Evolutionary conservation across 2,329 filamentous ascomycete genomes (phyloP).

Genomic region (Stagonosporopsis rhizophila): DNA sequence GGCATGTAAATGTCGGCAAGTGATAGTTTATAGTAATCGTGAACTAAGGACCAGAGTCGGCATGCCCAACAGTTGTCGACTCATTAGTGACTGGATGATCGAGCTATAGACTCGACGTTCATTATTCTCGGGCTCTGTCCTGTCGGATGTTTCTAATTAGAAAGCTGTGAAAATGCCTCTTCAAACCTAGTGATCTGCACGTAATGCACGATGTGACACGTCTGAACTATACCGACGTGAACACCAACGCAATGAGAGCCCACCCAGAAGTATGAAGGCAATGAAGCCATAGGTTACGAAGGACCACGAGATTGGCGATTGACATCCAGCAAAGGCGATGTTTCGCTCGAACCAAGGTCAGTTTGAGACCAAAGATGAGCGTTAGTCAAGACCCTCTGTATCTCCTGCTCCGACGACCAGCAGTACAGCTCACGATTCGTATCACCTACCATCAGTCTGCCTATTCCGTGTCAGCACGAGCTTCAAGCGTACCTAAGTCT

Average conservation of each 20-base stretch:
- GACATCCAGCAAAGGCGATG: not conserved
- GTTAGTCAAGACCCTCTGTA: not conserved
- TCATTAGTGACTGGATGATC: not conserved
- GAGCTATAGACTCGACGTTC: not conserved
- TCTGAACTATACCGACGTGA: too few species aligned
- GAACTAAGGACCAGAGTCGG: not conserved
- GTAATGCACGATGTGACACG: too few species aligned
- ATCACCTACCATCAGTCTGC: not conserved
- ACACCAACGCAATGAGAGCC: too few species aligned
- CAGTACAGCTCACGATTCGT: not conserved
- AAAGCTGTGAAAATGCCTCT: too few species aligned
- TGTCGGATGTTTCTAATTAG: too few species aligned
- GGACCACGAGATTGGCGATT: not conserved
- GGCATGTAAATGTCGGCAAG: not conserved
- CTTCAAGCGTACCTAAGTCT: not conserved
- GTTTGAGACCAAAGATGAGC: not conserved
- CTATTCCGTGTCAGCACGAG: not conserved
- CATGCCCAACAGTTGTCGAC: not conserved
- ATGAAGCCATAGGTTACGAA: not conserved
- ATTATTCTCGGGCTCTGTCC: too few species aligned
- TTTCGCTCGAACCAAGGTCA: not conserved
- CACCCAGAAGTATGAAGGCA: too few species aligned
- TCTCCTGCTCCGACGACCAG: not conserved
- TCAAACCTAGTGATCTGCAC: too few species aligned
- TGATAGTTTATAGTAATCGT: not conserved